Evolutionary conservation across 768 basidiomycete species (phyloP), one percentile per base, ranked within the genome.

Genomic region (Trametopsis cervina): DNA sequence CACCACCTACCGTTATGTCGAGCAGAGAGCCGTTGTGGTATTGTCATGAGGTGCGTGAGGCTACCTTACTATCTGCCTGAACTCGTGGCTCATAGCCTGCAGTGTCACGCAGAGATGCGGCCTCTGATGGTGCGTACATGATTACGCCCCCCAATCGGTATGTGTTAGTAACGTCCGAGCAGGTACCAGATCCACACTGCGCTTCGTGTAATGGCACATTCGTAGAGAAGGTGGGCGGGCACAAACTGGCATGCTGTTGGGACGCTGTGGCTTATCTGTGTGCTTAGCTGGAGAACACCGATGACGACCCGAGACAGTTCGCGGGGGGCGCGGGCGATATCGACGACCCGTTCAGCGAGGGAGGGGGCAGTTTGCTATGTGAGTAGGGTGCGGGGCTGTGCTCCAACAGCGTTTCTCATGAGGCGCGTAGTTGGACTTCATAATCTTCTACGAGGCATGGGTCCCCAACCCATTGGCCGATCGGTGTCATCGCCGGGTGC

Each of bases 91-190:
- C 18, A 20, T 40, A 46, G 42, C 25, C 29, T 38, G 50, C 59
- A 93, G 91, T 95, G 92, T 60, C 75, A 82, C 62, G 81, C 86
- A 45, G 89, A 94, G 67, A 93, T 89, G 89, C 70, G 84, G 44
- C 89, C 91, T 1, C 68, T 92, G 40, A 89, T 87, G 85, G 89
- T 90, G 54, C 36, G 51, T 50, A 49, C 13, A n/a, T 38, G 11
- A 26, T 22, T n/a, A 17, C 23, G 33, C 50, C 23, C 46, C 44
- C 35, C 50, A 44, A 26, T 50, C 44, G 29, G 7, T 33, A 33
- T 33, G 29, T 7, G 21, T 23, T 22, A 51, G 22, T 47, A 55
- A 53, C 53, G 41, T 42, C 21, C 20, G 24, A 43, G 20, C 60
- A 91, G 89, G 75, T 80, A 3, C 89, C 89, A 35, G 78, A 90